A percentile compares a stretch with the other conserved stretches of the same genome.
phyloP scores from a whole-genome alignment of 352 stramenopile genomes.

The Phytophthora palmivora region DNA sequence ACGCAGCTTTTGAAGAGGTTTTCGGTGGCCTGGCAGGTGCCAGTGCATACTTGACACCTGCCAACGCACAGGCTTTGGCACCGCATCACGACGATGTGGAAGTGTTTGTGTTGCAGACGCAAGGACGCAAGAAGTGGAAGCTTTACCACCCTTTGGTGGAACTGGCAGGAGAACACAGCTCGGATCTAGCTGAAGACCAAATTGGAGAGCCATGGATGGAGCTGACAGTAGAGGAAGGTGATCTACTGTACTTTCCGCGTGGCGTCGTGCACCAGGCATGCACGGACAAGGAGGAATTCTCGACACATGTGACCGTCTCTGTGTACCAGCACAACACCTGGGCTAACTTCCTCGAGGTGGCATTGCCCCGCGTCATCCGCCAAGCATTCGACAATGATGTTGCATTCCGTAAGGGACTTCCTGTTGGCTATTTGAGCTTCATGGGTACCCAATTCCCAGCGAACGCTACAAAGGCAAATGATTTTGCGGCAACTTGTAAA shows the following conservation, averaged over 20 bases:
- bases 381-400: slow-evolving; percentile 84
- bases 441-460: slow-evolving; percentile 72
- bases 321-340: slow-evolving; percentile 91
- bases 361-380: slow-evolving; percentile 76
- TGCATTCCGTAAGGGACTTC: slow-evolving; percentile 73
- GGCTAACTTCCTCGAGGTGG: slow-evolving; percentile 88
- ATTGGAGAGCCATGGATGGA: slow-evolving; percentile 87
- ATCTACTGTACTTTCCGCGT: slow-evolving; percentile 87
- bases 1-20: slow-evolving; percentile 78
- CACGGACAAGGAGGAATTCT: slow-evolving; percentile 80
- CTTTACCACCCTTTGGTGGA: slow-evolving; percentile 80
- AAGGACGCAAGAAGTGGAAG: slow-evolving; percentile 91
- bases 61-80: slow-evolving; percentile 80
- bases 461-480: slow-evolving; percentile 48
- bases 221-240: slow-evolving; percentile 82
- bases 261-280: slow-evolving; percentile 83
- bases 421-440: slow-evolving; percentile 74
- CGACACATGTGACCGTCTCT: slow-evolving; percentile 88
- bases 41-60: slow-evolving; percentile 84
- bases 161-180: slow-evolving; percentile 81
- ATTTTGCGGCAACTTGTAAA: slow-evolving; percentile 59
- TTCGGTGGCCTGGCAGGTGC: slow-evolving; percentile 82
- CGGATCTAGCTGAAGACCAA: slow-evolving; percentile 63
- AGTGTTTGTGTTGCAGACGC: slow-evolving; percentile 87
- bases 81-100: slow-evolving; percentile 89